These are phyloP conservation scores for Carallia brachiata DNA, from an alignment of 345 rosid species.

Conservation along the genomic window DNA sequence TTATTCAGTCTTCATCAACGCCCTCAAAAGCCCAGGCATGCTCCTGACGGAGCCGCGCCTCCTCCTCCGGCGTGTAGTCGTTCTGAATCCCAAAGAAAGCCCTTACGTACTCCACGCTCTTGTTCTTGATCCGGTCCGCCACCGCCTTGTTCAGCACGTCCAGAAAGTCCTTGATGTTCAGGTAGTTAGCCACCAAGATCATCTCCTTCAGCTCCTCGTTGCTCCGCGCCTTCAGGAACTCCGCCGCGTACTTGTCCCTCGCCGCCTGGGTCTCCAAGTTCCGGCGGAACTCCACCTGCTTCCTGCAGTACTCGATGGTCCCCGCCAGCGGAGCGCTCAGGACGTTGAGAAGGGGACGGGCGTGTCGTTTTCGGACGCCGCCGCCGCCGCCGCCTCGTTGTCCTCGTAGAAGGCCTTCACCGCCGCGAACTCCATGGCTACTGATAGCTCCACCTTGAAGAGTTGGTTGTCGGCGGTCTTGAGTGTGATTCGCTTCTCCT, in stretches of 20 bases:
- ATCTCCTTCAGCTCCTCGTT: constrained; percentile 29
- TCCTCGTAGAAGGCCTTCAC: constrained; percentile 33
- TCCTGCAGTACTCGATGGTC: constrained; percentile 29
- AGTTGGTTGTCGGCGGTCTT: constrained; percentile 19
- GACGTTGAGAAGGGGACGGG: constrained; percentile 37
- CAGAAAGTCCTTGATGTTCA: constrained; percentile 32
- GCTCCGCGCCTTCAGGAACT: constrained; percentile 9
- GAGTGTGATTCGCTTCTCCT: constrained; percentile 13
- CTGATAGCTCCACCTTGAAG: constrained; percentile 27
- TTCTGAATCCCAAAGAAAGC: constrained; percentile 36
- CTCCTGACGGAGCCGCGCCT: constrained; percentile 19
- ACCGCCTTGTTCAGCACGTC: constrained; percentile 24
- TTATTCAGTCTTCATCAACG: constrained; percentile 17
- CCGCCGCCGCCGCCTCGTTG: constrained; percentile 1
- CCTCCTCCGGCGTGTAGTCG: constrained; percentile 43
- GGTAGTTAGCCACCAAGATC: constrained; percentile 34
- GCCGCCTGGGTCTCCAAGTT: neutral
- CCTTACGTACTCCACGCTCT: constrained; percentile 43
- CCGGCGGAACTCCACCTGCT: constrained; percentile 17
- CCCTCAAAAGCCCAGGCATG: constrained; percentile 35
- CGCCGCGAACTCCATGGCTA: constrained; percentile 30
- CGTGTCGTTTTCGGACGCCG: neutral
- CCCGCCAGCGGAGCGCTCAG: constrained; percentile 5
- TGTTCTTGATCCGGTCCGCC: constrained; percentile 37
- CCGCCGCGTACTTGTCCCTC: constrained; percentile 8